Evolutionary conservation across 129 eudicot genomes (phyloP), one percentile per base, ranked within the genome.

Genomic region (Ambrosia artemisiifolia): DNA sequence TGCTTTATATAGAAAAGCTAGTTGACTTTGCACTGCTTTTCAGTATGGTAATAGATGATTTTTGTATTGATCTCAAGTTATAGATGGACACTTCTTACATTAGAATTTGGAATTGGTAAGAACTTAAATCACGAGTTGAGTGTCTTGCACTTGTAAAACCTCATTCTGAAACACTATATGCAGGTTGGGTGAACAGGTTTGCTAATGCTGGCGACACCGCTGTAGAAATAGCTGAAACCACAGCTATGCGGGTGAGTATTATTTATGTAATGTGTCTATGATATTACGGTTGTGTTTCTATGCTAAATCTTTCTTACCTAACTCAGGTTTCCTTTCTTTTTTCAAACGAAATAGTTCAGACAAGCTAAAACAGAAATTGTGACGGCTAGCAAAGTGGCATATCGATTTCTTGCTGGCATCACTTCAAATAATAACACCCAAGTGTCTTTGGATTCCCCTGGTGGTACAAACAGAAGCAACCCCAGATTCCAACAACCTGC

Each of bases 111-210:
- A 51, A 51, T 16, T 16, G 28, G 16, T 51, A 51, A 51, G 57
- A 51, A 51, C 28, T 51, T 51, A 6, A 16, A 51, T 16, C 16
- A 16, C 24, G 57, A 51, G 57, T 51, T 17, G 24, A 16, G 54
- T 16, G 24, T 17, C 4, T 2, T 51, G 59, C 30, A 17, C 28
- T 51, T 51, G 19, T 51, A 17, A 48, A 51, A 62, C 44, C 20
- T 49, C 17, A 14, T 28, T 30, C 35, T n/a, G 56, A 75, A 75
- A 51, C 32, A 24, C 55, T 68, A 20, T 69, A 43, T 79, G 66
- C 88, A 93, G 96, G 98, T 71, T 93, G 98, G 96, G 98, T 93
- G 49, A 93, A 93, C 86, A 79, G 98, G 78, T 93, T 89, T 72
- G 98, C 98, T 16, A 70, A 93, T 78, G 95, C 96, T 59, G 96